Evolutionary conservation across 176 grass and related monocot species (phyloP).

Genomic region (Dactylis glomerata): DNA sequence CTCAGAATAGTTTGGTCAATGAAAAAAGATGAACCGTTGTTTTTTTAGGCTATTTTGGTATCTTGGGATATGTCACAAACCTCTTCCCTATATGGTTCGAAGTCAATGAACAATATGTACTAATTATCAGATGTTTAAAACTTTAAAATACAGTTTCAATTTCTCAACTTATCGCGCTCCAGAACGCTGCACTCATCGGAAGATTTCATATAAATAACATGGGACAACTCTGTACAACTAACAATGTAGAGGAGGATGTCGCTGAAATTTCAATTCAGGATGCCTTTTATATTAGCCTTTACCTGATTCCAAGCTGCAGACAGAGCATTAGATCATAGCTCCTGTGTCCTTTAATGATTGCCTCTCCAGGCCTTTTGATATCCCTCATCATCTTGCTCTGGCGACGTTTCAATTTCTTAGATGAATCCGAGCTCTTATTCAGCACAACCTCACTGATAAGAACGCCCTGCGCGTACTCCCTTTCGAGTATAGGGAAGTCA

Average conservation of each 20-base stretch:
- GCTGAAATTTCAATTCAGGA: too few species aligned
- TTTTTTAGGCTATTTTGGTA: background rate
- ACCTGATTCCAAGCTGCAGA: constrained; percentile 97
- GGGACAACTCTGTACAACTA: too few species aligned
- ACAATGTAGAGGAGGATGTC: too few species aligned
- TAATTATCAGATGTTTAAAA: background rate
- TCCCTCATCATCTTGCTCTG: constrained; percentile 68
- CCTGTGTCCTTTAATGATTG: constrained; percentile 90
- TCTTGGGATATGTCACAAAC: background rate
- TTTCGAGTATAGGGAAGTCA: constrained; percentile 66
- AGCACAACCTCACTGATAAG: constrained; percentile 87
- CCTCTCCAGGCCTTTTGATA: constrained; percentile 76
- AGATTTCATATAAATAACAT: too few species aligned
- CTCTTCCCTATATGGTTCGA: background rate
- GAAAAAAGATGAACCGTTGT: background rate
- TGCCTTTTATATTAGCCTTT: too few species aligned
- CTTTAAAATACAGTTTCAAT: too few species aligned
- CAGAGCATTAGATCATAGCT: constrained; percentile 97
- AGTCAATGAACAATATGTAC: background rate
- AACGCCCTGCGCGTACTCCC: constrained; percentile 95
- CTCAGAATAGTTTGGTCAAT: background rate
- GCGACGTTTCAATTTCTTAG: constrained; percentile 62
- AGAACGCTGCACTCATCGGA: too few species aligned
- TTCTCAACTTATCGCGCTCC: too few species aligned
- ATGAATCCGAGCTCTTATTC: constrained; percentile 42